phyloP scores from a whole-genome alignment of 352 stramenopile genomes.

The Phytophthora nicotianae region DNA sequence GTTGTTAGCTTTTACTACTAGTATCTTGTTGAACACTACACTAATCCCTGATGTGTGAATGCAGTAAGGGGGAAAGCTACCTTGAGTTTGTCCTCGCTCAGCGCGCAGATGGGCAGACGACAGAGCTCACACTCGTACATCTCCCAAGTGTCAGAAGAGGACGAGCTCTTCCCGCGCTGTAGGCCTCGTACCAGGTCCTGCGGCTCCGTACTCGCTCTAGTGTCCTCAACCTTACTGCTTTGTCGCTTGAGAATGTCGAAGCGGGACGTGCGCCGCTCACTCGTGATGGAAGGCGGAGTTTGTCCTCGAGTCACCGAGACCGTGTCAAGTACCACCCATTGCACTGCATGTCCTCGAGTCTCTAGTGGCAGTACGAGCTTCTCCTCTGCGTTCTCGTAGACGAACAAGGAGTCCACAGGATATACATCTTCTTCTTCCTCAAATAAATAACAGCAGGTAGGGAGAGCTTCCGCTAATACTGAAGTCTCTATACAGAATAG shows the following conservation, averaged over 20 bases:
- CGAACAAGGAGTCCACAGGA: constrained; percentile 26
- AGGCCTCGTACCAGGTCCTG: constrained; percentile 29
- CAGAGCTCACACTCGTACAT: constrained; percentile 55
- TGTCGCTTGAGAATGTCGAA: constrained; percentile 15
- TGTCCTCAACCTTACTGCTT: constrained; percentile 15
- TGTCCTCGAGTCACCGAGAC: constrained; percentile 22
- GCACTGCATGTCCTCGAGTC: constrained; percentile 24
- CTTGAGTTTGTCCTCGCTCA: constrained; percentile 17
- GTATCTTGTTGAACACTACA: no score
- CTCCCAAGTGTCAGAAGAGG: constrained; percentile 26
- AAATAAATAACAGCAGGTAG: constrained; percentile 47
- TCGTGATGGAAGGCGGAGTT: background rate
- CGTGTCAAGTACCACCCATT: constrained; percentile 45
- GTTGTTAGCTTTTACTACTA: no score
- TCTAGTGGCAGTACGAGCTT: constrained; percentile 44
- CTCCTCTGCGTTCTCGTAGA: constrained; percentile 41
- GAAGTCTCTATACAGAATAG: constrained; percentile 32
- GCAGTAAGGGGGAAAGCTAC: constrained; percentile 36
- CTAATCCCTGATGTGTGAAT: constrained; percentile 5
- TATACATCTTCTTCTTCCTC: constrained; percentile 28
- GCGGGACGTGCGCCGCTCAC: constrained; percentile 10
- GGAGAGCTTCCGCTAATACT: constrained; percentile 19
- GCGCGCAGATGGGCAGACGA: constrained; percentile 42
- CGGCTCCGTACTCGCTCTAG: background rate
- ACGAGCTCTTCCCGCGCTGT: constrained; percentile 5